These are phyloP conservation scores for Colletotrichum sp. DNA, from an alignment of 2,329 filamentous ascomycete genomes.

Conservation along the genomic window DNA sequence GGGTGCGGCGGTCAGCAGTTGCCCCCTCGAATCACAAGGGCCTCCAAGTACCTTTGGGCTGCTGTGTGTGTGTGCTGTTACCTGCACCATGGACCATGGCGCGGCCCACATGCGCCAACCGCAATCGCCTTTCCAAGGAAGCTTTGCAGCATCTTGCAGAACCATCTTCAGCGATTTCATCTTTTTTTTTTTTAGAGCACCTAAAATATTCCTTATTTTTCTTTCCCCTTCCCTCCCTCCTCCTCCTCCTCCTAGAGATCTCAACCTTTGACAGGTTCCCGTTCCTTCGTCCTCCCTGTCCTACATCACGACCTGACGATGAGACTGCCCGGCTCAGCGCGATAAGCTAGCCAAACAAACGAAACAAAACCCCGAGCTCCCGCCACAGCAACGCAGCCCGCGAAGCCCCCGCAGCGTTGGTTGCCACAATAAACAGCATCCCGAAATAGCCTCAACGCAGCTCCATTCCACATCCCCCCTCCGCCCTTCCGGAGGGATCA, in stretches of 20 bases:
- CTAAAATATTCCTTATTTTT: background rate
- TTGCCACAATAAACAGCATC: background rate
- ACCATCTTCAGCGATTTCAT: slow-evolving; percentile 6
- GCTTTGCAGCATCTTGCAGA: slow-evolving; percentile 2
- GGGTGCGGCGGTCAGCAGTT: background rate
- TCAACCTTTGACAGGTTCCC: background rate
- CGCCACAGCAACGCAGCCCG: background rate
- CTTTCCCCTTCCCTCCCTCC: background rate
- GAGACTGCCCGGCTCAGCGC: background rate
- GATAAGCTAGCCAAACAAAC: background rate
- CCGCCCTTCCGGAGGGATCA: background rate
- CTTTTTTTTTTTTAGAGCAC: background rate
- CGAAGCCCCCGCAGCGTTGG: background rate
- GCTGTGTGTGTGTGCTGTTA: background rate
- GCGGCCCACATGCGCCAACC: background rate
- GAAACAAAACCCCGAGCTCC: background rate
- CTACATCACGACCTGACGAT: background rate
- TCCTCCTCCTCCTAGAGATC: background rate
- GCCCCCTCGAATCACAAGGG: slow-evolving; percentile 12
- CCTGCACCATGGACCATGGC: background rate
- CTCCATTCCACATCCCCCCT: background rate
- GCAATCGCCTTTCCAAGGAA: background rate
- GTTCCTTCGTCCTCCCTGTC: background rate
- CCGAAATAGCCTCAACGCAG: background rate
- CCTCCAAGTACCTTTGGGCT: background rate